phyloP scores from a whole-genome alignment of 2,329 filamentous ascomycete genomes.

The Cladosporium oxysporum region DNA sequence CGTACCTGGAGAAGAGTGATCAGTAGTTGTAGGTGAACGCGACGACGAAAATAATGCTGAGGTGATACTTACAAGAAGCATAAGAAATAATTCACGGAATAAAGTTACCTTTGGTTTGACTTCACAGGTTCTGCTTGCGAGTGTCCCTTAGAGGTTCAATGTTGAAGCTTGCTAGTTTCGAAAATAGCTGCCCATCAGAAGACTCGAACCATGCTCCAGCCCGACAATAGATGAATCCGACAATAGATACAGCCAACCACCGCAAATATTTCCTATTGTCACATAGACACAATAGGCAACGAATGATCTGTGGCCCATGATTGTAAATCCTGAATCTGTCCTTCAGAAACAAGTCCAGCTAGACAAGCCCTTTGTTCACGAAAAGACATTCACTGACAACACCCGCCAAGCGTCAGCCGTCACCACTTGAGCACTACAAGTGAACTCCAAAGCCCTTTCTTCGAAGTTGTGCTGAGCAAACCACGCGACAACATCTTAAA shows the following conservation, averaged over 20 bases:
- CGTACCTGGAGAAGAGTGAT: conserved; percentile 9
- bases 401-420: neutral
- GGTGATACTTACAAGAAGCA: neutral
- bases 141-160: neutral
- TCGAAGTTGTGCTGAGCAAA: neutral
- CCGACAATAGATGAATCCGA: neutral
- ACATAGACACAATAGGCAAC: neutral
- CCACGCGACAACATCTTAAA: neutral
- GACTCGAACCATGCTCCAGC: neutral
- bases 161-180: neutral
- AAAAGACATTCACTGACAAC: neutral
- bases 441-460: neutral
- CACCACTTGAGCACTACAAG: neutral
- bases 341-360: neutral
- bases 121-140: neutral
- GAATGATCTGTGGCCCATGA: neutral
- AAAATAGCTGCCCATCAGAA: neutral
- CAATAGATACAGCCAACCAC: neutral
- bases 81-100: neutral
- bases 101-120: neutral
- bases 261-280: neutral
- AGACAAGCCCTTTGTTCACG: neutral
- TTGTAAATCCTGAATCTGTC: neutral
- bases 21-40: too few relatives aligned
- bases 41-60: neutral